These are phyloP conservation scores for Penicillium dipodomyicola DNA, from an alignment of 495 filamentous ascomycete species.

Conservation along the genomic window DNA sequence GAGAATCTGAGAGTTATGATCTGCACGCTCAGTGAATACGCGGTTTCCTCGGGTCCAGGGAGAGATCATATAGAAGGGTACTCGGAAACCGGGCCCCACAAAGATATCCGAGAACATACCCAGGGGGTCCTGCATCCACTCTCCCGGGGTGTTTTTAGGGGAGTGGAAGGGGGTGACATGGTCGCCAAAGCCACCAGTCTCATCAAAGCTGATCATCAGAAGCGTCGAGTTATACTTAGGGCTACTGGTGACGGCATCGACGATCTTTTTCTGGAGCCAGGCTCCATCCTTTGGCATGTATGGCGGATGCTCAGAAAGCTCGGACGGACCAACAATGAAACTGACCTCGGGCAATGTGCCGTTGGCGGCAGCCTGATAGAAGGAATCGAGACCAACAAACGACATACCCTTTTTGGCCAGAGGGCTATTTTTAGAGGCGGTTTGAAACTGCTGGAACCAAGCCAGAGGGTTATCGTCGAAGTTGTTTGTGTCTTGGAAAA, in stretches of 20 bases:
- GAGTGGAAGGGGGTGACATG: conserved; percentile 56
- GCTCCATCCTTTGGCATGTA: conserved; percentile 54
- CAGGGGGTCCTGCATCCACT: conserved; percentile 56
- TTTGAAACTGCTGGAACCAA: conserved; percentile 55
- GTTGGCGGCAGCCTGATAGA: conserved; percentile 50
- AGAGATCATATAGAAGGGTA: conserved; percentile 56
- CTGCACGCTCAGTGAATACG: conserved; percentile 55
- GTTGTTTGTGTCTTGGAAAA: conserved; percentile 54
- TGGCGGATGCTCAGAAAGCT: conserved; percentile 54
- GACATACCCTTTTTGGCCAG: conserved; percentile 47
- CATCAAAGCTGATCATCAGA: conserved; percentile 55
- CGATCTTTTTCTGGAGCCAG: conserved; percentile 56
- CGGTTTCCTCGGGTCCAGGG: conserved; percentile 56
- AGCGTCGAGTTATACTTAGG: conserved; percentile 50
- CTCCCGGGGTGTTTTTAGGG: conserved; percentile 47
- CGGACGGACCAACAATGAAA: conserved; percentile 52
- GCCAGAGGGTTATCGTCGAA: conserved; percentile 56
- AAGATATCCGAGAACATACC: conserved; percentile 47
- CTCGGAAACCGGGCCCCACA: conserved; percentile 50
- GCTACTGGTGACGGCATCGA: conserved; percentile 49
- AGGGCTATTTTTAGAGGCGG: conserved; percentile 33
- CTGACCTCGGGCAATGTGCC: conserved; percentile 53
- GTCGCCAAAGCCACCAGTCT: conserved; percentile 56
- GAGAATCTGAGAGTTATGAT: conserved; percentile 57
- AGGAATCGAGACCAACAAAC: conserved; percentile 45